Base-by-base conservation (phyloP, 2,329 filamentous ascomycete species). In the Chrysosporium keratinophilum region DNA sequence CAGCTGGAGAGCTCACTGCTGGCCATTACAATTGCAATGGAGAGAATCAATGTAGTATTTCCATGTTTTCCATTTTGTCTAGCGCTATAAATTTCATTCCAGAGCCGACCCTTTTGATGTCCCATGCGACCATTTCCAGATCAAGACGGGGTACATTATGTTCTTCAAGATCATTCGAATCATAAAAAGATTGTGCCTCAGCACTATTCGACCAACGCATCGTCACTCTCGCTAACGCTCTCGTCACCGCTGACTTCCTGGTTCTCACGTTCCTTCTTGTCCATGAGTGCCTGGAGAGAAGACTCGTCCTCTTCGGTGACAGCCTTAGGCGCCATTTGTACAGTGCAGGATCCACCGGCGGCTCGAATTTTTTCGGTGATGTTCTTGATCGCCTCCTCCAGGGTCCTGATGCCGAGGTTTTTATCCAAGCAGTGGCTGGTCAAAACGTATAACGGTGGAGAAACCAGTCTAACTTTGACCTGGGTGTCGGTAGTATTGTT, bases 281-380 rank as follows among this genome's bases (percentile, higher is more conserved):
- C 93, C 93, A 98, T 98, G 60, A 98, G 80, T 50, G 91, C 93
- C 71, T 96, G 89, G 61, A 98, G 78, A 73, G 96, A 90, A 23
- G 91, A 93, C 67, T 98, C 93, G 65, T 98, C 94, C 71, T 89
- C 94, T 79, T 97, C 94, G 1, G 93, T 98, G 58, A 98, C 93
- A 3, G 94, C 93, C 83, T 97, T 97, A 62, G 93, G 93, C 65
- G 93, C 90, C 93, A 98, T 98, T 82, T 94, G 95, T 63, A 96
- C 85, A 42, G 84, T 80, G 66, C 91, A 85, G 67, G 82, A 83
- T 57, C 93, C 93, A 52, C 87, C 87, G 0, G 86, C 80, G 44
- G 72, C 77, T 67, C 83, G 81, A 68, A 98, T 98, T 70, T 79
- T 89, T 66, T 76, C 79, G 64, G 85, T 80, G 64, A 98, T 90